phyloP scores from a whole-genome alignment of 192 early-diverging fungal species.

The Coemansia furcata region DNA sequence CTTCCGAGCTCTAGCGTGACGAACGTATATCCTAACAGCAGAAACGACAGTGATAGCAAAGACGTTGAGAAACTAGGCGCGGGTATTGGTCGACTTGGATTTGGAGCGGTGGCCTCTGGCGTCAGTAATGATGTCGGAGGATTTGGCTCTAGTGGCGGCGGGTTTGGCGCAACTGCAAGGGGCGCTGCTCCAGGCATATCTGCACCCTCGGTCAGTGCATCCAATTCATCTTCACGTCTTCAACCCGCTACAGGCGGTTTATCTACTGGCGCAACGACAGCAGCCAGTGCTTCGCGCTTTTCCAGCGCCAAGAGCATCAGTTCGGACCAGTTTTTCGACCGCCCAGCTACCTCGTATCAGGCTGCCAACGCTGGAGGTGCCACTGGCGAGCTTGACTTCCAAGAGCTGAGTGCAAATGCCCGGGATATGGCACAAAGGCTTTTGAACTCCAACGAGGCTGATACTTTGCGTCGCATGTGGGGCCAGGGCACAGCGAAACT shows the following conservation, averaged over 20 bases:
- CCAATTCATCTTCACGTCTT: neutral
- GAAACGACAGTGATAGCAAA: neutral
- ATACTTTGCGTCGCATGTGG: constrained; percentile 54
- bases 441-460: constrained; percentile 50
- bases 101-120: constrained; percentile 27
- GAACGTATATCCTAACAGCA: neutral
- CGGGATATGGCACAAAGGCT: constrained; percentile 53
- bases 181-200: constrained; percentile 1
- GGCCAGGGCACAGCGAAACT: constrained; percentile 41
- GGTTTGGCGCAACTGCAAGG: constrained; percentile 54
- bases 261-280: neutral
- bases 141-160: constrained; percentile 30
- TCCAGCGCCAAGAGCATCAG: constrained; percentile 52
- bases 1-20: neutral
- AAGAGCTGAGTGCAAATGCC: constrained; percentile 53
- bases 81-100: constrained; percentile 68
- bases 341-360: constrained; percentile 57
- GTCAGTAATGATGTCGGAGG: constrained; percentile 1
- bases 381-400: constrained; percentile 63
- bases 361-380: constrained; percentile 66
- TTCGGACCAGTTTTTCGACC: constrained; percentile 89
- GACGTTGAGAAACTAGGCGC: constrained; percentile 60
- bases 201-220: neutral
- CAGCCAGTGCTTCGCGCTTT: neutral
- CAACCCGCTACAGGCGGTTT: neutral